Conservation (phyloP, 306 rosid species). For the Cicer cuneatum region DNA sequence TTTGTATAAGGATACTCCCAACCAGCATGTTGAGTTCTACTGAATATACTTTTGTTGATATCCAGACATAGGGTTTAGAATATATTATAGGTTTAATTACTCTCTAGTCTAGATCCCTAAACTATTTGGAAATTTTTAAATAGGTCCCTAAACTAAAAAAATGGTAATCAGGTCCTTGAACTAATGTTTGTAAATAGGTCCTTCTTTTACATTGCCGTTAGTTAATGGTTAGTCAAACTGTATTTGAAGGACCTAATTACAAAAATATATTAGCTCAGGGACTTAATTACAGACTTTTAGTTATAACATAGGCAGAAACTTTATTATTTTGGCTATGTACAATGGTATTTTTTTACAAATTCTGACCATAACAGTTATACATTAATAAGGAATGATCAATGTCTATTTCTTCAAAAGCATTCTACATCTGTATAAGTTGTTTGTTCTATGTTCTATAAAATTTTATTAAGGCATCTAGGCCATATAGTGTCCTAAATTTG, state of each 20-base stretch:
- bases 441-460: background rate
- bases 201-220: too few relatives aligned
- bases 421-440: background rate
- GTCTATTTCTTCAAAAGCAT: background rate
- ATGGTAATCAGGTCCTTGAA: too few relatives aligned
- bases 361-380: background rate
- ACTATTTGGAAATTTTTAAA: too few relatives aligned
- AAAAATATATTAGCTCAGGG: too few relatives aligned
- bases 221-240: too few relatives aligned
- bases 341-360: background rate
- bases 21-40: background rate
- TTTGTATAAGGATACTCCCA: background rate
- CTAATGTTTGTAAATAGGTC: too few relatives aligned
- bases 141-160: too few relatives aligned
- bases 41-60: background rate
- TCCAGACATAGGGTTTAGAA: background rate
- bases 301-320: background rate
- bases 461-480: too few relatives aligned
- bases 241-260: too few relatives aligned
- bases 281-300: too few relatives aligned
- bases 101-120: too few relatives aligned
- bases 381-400: background rate
- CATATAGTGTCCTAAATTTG: too few relatives aligned
- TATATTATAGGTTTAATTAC: background rate
- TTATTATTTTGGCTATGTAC: background rate